These are phyloP conservation scores for Ramalina peruviana DNA, from an alignment of 495 filamentous ascomycete species.

Conservation along the genomic window DNA sequence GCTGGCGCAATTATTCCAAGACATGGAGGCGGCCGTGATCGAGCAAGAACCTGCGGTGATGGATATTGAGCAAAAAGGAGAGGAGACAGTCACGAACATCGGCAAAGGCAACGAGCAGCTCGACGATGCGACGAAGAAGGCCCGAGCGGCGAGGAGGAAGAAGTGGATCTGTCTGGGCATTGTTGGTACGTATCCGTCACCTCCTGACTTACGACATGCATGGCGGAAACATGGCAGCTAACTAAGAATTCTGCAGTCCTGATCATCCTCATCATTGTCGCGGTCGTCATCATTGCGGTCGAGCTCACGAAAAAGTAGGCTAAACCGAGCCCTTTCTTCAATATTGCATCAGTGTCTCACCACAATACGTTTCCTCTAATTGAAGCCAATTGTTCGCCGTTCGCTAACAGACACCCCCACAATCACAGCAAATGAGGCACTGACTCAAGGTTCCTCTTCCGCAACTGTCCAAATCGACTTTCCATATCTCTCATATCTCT, in stretches of 20 bases:
- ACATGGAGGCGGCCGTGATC: slow-evolving; percentile 67
- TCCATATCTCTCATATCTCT: too few species aligned
- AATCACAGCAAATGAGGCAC: neutral
- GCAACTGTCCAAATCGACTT: too few species aligned
- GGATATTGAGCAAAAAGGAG: slow-evolving; percentile 68
- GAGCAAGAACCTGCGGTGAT: slow-evolving; percentile 67
- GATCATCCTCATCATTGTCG: slow-evolving; percentile 36
- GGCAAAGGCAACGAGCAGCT: slow-evolving; percentile 71
- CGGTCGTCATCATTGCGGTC: slow-evolving; percentile 36
- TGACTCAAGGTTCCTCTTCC: too few species aligned
- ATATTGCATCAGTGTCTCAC: too few species aligned
- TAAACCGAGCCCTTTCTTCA: neutral
- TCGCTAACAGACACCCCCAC: too few species aligned
- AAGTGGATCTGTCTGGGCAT: slow-evolving; percentile 96
- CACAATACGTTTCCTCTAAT: too few species aligned
- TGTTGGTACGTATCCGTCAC: slow-evolving; percentile 42
- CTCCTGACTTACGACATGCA: neutral
- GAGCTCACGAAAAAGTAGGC: slow-evolving; percentile 7
- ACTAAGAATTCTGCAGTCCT: slow-evolving; percentile 3
- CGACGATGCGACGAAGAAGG: slow-evolving; percentile 59
- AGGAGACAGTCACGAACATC: slow-evolving; percentile 65
- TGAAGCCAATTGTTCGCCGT: too few species aligned
- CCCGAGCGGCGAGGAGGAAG: slow-evolving; percentile 72
- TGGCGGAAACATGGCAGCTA: too few species aligned
- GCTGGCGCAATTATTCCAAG: slow-evolving; percentile 67